Evolutionary conservation across 2,329 filamentous ascomycete genomes (phyloP).

Genomic region (Ophiostoma sp.): DNA sequence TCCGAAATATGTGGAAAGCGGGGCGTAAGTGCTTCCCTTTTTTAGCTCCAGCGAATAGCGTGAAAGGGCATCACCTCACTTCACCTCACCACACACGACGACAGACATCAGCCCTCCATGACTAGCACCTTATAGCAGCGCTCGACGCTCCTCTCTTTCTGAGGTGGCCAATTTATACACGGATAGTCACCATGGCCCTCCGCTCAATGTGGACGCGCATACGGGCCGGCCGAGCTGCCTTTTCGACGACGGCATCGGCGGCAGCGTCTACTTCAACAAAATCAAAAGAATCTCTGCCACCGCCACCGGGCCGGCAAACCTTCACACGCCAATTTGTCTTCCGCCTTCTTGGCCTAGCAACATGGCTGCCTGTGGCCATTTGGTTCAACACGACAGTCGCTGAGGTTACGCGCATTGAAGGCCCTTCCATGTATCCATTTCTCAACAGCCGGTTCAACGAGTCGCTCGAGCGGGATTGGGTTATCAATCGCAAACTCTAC

Average conservation of each 20-base stretch:
- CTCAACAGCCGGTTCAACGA: slow-evolving; percentile 67
- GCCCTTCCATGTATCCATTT: slow-evolving; percentile 74
- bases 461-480: slow-evolving; percentile 55
- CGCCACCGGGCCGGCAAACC: background rate
- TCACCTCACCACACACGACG: background rate
- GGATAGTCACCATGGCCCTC: slow-evolving; percentile 15
- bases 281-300: background rate
- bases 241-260: slow-evolving; percentile 8
- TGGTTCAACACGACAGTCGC: slow-evolving; percentile 63
- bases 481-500: slow-evolving; percentile 60
- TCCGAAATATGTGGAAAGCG: background rate
- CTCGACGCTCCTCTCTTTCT: background rate
- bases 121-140: slow-evolving; percentile 8
- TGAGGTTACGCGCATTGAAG: slow-evolving; percentile 58
- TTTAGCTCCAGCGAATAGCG: slow-evolving; percentile 10
- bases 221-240: slow-evolving; percentile 10
- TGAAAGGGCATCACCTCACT: slow-evolving; percentile 16
- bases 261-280: background rate
- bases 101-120: background rate
- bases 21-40: background rate
- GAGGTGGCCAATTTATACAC: background rate
- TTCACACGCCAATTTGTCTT: slow-evolving; percentile 44
- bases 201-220: slow-evolving; percentile 26
- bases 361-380: slow-evolving; percentile 63
- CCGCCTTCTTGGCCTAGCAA: slow-evolving; percentile 54